Conservation (phyloP, 495 filamentous ascomycete genomes). For the Penicillium bovifimosum region DNA sequence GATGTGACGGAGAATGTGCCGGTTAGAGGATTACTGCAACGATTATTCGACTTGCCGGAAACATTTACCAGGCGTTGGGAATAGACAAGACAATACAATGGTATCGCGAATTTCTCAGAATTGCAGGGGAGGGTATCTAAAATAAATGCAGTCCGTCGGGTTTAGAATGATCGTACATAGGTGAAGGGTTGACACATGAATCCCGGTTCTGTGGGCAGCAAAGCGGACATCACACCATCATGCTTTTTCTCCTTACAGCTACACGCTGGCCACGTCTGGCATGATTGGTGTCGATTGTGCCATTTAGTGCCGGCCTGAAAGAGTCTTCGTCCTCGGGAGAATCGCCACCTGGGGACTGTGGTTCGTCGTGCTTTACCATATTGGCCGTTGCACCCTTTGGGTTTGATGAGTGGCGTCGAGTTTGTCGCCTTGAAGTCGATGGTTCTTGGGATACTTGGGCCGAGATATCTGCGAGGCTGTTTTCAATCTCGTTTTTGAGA, state of each 20-base stretch:
- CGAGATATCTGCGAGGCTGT: slow-evolving; percentile 4
- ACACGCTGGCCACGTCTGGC: slow-evolving; percentile 29
- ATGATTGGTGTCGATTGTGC: slow-evolving; percentile 12
- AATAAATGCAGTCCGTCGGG: slow-evolving; percentile 11
- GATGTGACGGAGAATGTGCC: too few species aligned
- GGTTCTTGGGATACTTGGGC: slow-evolving; percentile 7
- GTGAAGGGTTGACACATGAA: slow-evolving; percentile 1
- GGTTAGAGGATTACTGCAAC: neutral
- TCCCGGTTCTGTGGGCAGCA: neutral
- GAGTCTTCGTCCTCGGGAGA: slow-evolving; percentile 22
- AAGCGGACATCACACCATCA: slow-evolving; percentile 40
- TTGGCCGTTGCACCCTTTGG: slow-evolving; percentile 15
- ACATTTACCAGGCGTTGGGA: neutral
- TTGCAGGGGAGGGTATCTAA: slow-evolving; percentile 21
- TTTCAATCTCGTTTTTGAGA: slow-evolving; percentile 1
- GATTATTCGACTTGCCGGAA: neutral
- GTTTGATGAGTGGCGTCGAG: slow-evolving; percentile 40
- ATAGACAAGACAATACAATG: neutral
- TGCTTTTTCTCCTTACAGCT: slow-evolving; percentile 44
- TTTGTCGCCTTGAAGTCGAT: slow-evolving; percentile 16
- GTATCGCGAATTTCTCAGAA: neutral
- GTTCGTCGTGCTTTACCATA: slow-evolving; percentile 4
- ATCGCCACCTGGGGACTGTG: slow-evolving; percentile 20
- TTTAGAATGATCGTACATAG: slow-evolving; percentile 11
- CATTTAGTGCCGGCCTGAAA: neutral